Evolutionary conservation across 78 protist genomes (phyloP).

Genomic region (Dictyostelium capitatum): DNA sequence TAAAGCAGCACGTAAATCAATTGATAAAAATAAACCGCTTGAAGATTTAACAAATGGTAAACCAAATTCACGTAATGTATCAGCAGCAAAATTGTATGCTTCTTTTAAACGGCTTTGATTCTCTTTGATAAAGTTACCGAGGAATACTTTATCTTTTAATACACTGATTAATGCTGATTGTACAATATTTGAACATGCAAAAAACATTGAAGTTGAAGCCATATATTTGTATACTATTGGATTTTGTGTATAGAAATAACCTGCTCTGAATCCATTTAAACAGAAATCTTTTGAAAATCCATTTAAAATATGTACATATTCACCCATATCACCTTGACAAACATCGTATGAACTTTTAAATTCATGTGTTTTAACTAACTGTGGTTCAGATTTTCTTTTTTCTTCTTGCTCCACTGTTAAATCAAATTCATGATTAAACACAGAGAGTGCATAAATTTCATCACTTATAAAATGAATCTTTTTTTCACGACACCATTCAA

Average conservation of each 20-base stretch:
- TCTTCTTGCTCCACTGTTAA: background rate
- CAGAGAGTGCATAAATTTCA: slow-evolving; percentile 77
- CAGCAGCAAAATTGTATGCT: slow-evolving; percentile 11
- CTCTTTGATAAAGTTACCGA: background rate
- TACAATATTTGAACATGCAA: slow-evolving; percentile 26
- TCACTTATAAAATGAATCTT: slow-evolving; percentile 56
- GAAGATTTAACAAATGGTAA: slow-evolving; percentile 45
- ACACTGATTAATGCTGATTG: slow-evolving; percentile 30
- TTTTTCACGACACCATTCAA: slow-evolving; percentile 19
- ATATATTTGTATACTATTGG: background rate
- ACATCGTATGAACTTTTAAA: slow-evolving; percentile 32
- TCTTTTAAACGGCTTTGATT: slow-evolving; percentile 13
- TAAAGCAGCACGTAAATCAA: slow-evolving; percentile 38
- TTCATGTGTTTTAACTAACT: background rate
- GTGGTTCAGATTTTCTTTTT: no score
- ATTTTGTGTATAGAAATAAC: slow-evolving; percentile 69
- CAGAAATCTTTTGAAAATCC: slow-evolving; percentile 83
- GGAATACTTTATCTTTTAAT: slow-evolving; percentile 22
- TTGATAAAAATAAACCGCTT: slow-evolving; percentile 51
- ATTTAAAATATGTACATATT: slow-evolving; percentile 52
- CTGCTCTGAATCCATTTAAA: slow-evolving; percentile 72
- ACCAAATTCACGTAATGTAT: background rate
- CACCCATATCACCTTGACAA: slow-evolving; percentile 38
- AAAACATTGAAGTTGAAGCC: slow-evolving; percentile 3
- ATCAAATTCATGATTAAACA: background rate